Conservation (phyloP, 192 early-diverging fungal species). For the Mycoemilia scoparia region DNA sequence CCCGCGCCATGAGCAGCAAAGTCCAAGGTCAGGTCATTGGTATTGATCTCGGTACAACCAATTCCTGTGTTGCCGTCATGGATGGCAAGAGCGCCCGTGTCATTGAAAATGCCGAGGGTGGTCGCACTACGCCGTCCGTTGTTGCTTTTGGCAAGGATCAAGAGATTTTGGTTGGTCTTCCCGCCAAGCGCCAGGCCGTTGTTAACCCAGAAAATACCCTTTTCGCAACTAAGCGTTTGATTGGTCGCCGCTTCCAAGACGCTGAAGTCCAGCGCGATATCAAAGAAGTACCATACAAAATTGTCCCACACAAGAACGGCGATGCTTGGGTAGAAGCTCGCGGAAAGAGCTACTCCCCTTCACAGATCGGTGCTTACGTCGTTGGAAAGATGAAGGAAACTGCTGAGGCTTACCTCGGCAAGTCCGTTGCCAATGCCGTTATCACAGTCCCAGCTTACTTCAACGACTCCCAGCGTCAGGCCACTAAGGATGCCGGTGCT, state of each 20-base stretch:
- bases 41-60: slow-evolving; percentile 98
- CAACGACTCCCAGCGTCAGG: slow-evolving; percentile 91
- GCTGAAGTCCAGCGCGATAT: slow-evolving; percentile 74
- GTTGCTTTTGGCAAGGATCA: slow-evolving; percentile 93
- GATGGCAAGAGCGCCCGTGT: slow-evolving; percentile 95
- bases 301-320: slow-evolving; percentile 84
- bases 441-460: slow-evolving; percentile 99
- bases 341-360: slow-evolving; percentile 88
- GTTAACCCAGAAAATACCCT: slow-evolving; percentile 98
- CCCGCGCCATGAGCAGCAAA: slow-evolving; percentile 36
- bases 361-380: slow-evolving; percentile 93
- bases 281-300: slow-evolving; percentile 84
- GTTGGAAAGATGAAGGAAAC: slow-evolving; percentile 99
- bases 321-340: slow-evolving; percentile 96
- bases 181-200: slow-evolving; percentile 97
- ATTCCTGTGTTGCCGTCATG: slow-evolving; percentile 99
- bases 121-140: slow-evolving; percentile 89
- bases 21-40: slow-evolving; percentile 76
- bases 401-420: slow-evolving; percentile 62
- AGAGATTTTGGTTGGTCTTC: slow-evolving; percentile 86
- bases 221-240: slow-evolving; percentile 92
- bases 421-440: slow-evolving; percentile 73
- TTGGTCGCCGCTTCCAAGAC: slow-evolving; percentile 87
- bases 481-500: slow-evolving; percentile 85
- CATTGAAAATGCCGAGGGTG: slow-evolving; percentile 93